Base-by-base conservation (phyloP, 257 asterid genomes). In the Solanum etuberosum region DNA sequence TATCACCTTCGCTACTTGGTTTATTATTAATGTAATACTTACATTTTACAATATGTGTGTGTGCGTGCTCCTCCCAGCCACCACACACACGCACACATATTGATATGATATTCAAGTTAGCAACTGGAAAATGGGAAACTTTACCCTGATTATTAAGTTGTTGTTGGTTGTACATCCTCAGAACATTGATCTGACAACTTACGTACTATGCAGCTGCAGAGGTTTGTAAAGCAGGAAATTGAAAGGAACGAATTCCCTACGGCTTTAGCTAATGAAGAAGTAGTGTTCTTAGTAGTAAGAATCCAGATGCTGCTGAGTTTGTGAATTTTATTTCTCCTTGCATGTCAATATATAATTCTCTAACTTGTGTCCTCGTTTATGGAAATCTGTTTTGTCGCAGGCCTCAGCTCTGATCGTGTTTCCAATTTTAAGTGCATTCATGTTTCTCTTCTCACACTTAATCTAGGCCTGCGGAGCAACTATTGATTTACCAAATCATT, bases 261-360 rank as follows among this genome's bases (percentile, higher is more conserved):
- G 63, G 89, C 90, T 81, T 92, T 95, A 83, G 98, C 96, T 38
- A 93, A 96, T 48, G 90, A 93, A 82, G 99, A 95, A 93, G 93
- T 96, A 83, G 93, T 93, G 83, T 96, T 96, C 76, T 87, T 95
- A 86, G 78, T 93, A 97, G 99, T 94, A 90, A 25, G 90, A 77
- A 61, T 81, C 89, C 70, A 86, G 67, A 80, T 27, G 21, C 40
- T 43, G 46, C 73, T 12, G 27, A 46, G 12, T 67, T 9, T 83
- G 82, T 86, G 27, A 15, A 31, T 63, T 32, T 16, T 18, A 9
- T 61, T 37, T 4, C 13, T 57, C 54, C 16, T 38, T n/a, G 23
- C 32, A 21, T 35, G 42, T 71, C 46, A 12, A 54, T 71, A 29
- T 23, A 80, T 16, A 9, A 72, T 68, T 21, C 83, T 32, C 34